These are phyloP conservation scores for Lavandula angustifolia DNA, from an alignment of 257 asterid genomes.

Conservation along the genomic window DNA sequence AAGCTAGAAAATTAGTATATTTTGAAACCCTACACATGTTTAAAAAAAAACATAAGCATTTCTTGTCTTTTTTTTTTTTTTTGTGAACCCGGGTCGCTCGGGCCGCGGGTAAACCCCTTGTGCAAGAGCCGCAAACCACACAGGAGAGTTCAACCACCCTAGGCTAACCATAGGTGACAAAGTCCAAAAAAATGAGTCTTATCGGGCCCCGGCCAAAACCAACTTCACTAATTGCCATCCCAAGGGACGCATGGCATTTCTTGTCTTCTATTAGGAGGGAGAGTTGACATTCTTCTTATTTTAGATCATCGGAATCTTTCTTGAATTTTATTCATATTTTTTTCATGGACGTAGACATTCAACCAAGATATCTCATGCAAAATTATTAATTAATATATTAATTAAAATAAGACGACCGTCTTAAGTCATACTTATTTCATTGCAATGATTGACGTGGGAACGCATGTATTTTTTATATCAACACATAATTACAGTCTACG, in stretches of 20 bases:
- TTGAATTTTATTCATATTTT: conserved; percentile 31
- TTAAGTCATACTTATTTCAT: conserved; percentile 23
- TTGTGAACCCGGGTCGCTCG: too few relatives aligned
- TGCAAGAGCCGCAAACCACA: too few relatives aligned
- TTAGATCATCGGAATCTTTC: conserved; percentile 44
- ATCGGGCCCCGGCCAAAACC: too few relatives aligned
- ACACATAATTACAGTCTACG: not conserved
- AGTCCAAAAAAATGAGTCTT: too few relatives aligned
- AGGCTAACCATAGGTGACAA: too few relatives aligned
- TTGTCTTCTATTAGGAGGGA: conserved; percentile 53
- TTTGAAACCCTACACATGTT: conserved; percentile 30
- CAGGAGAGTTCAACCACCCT: too few relatives aligned
- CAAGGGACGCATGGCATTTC: too few relatives aligned
- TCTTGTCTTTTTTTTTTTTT: too few relatives aligned
- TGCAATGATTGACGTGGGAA: conserved; percentile 29
- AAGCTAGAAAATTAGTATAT: not conserved
- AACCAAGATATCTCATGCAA: conserved; percentile 38
- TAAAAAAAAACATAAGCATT: conserved; percentile 17
- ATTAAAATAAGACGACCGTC: conserved; percentile 15
- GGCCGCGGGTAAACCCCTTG: too few relatives aligned
- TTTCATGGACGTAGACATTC: conserved; percentile 46
- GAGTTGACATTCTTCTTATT: conserved; percentile 50
- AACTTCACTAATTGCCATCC: too few relatives aligned
- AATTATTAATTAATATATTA: conserved; percentile 17
- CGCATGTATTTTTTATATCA: not conserved